Base-by-base conservation (phyloP, 2,329 filamentous ascomycete genomes). In the Trichophyton mentagrophytes region DNA sequence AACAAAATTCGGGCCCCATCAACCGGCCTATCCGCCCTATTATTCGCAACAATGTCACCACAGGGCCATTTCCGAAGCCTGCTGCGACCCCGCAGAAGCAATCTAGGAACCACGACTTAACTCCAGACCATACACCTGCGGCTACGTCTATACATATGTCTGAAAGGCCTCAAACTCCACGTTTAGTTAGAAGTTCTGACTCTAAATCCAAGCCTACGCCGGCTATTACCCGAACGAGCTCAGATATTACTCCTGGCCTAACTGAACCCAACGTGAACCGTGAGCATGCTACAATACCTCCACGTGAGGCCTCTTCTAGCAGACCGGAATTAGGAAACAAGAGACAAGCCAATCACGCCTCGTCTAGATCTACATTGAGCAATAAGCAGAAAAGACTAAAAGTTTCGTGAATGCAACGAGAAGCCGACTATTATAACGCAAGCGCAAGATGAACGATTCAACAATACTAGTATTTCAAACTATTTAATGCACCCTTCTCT, bases 1-100 rank as follows among this genome's bases (percentile, higher is more conserved):
- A 71, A 20, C 71, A 71, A 17, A 69, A 66, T n/a, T 33, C 17
- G 1, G 17, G 3, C 33, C 25, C 55, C 20, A 42, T 25, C 2
- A 44, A 11, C 15, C 25, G 27, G 6, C 1, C 51, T 36, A n/a
- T 36, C 11, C 11, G 51, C 4, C 51, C 51, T 11, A 9, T 6
- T 3, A 5, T 55, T 36, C 51, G 51, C 30, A 36, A 11, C 51
- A 55, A 36, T 27, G 4, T 1, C 17, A 33, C 51, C 3, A 55
- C 27, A 20, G 5, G 15, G 33, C 27, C 30, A 2, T 30, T 25
- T n/a, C 6, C 36, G n/a, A 44, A 44, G 25, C 1, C 17, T 40
- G 40, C 22, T 8, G 22, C 55, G 40, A 25, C 1, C 9, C 33
- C 55, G 4, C 36, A 20, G 11, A 40, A 17, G 22, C 3, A 8